Evolutionary conservation across 208 protist genomes (phyloP).

Genomic region (Crithidia acanthocephali): DNA sequence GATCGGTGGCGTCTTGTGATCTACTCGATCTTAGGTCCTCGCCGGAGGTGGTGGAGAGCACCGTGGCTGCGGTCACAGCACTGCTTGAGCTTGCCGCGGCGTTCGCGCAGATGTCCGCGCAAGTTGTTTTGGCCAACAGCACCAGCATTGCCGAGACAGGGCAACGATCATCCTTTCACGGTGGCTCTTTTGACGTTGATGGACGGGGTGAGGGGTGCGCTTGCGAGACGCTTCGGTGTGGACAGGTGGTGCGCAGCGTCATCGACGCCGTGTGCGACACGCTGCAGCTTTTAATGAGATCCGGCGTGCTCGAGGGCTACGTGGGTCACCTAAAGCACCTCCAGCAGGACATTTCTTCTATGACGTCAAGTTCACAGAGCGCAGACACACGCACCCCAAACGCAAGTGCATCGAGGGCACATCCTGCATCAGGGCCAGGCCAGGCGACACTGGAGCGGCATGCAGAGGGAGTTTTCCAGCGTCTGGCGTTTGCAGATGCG

Average conservation of each 20-base stretch:
- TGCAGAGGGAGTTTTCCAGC: not conserved
- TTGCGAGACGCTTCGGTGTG: not conserved
- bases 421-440: not conserved
- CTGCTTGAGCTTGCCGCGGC: conserved; percentile 15
- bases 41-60: conserved; percentile 9
- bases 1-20: too few relatives aligned
- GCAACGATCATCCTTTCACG: not conserved
- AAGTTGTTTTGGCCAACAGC: not conserved
- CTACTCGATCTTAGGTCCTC: not conserved
- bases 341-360: not conserved
- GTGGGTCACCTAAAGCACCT: not conserved
- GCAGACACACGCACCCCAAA: not conserved
- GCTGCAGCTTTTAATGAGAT: not conserved
- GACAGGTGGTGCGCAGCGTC: conserved; percentile 14
- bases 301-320: conserved; percentile 4
- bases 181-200: too few relatives aligned
- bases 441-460: not conserved
- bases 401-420: not conserved
- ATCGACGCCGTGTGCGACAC: conserved; percentile 19
- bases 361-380: not conserved
- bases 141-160: not conserved
- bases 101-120: conserved; percentile 9
- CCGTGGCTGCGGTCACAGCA: not conserved
- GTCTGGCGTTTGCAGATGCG: conserved; percentile 8
- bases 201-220: not conserved